Evolutionary conservation across 495 filamentous ascomycete genomes (phyloP).

Genomic region (Parathielavia hyrcaniae): DNA sequence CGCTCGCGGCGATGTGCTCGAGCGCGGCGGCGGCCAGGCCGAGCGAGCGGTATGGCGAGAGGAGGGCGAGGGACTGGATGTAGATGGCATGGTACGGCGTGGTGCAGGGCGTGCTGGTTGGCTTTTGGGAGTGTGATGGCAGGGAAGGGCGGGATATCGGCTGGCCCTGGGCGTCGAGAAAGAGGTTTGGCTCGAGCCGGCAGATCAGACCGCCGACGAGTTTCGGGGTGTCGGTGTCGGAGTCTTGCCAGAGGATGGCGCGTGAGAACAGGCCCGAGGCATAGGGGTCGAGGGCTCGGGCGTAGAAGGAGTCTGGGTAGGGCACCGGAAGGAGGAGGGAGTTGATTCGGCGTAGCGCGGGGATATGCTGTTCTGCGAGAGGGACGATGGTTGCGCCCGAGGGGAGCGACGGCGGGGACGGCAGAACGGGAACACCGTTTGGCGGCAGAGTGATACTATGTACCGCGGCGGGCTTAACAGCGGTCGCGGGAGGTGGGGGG

Average conservation of each 20-base stretch:
- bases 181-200: slow-evolving; percentile 55
- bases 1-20: slow-evolving; percentile 46
- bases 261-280: slow-evolving; percentile 66
- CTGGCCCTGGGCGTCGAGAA: slow-evolving; percentile 19
- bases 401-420: slow-evolving; percentile 35
- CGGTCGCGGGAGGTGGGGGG: slow-evolving; percentile 17
- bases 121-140: not conserved
- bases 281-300: slow-evolving; percentile 61
- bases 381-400: slow-evolving; percentile 52
- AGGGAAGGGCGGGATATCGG: slow-evolving; percentile 7
- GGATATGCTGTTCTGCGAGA: slow-evolving; percentile 56
- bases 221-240: slow-evolving; percentile 41
- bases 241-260: slow-evolving; percentile 55
- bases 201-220: slow-evolving; percentile 81
- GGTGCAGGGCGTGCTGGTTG: not conserved
- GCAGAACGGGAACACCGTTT: slow-evolving; percentile 31
- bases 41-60: slow-evolving; percentile 72
- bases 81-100: slow-evolving; percentile 55
- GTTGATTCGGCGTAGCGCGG: slow-evolving; percentile 74
- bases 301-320: slow-evolving; percentile 85
- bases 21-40: slow-evolving; percentile 76
- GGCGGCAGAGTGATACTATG: slow-evolving; percentile 29
- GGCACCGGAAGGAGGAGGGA: slow-evolving; percentile 75
- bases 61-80: slow-evolving; percentile 76
- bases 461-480: slow-evolving; percentile 11